Conservation (phyloP, 1,139 yeast genomes). For the Starmera stellimalicola region DNA sequence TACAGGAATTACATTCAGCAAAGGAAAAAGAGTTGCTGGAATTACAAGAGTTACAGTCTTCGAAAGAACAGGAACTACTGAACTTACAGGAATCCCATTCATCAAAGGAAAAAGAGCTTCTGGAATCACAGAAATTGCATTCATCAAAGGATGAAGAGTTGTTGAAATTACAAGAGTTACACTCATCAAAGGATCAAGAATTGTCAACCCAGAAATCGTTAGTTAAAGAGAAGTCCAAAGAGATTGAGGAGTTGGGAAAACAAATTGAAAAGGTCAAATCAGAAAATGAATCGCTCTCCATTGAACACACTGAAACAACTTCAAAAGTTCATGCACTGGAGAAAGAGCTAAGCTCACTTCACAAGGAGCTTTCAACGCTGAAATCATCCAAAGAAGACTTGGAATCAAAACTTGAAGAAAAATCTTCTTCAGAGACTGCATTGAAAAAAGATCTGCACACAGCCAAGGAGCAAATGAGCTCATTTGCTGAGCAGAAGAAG, state of each 20-base stretch:
- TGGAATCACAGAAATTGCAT: no score
- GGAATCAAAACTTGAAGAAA: slow-evolving; percentile 15
- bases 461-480: slow-evolving; percentile 13
- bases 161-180: background rate
- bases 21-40: no score
- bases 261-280: slow-evolving; percentile 2
- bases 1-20: no score
- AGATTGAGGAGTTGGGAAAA: background rate
- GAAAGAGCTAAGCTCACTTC: background rate
- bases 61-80: no score
- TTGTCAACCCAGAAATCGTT: background rate
- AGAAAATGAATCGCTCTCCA: background rate
- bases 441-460: slow-evolving; percentile 9
- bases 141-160: no score
- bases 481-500: slow-evolving; percentile 20
- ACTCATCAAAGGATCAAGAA: background rate
- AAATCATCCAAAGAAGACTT: slow-evolving; percentile 4
- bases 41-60: no score
- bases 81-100: no score
- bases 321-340: background rate
- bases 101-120: no score
- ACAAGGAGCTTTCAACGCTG: slow-evolving; percentile 2
- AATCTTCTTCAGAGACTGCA: slow-evolving; percentile 12
- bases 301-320: background rate
- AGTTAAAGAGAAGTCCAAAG: background rate